Evolutionary conservation across 2,329 filamentous ascomycete species (phyloP).

Genomic region (Calonectria fujianensis): DNA sequence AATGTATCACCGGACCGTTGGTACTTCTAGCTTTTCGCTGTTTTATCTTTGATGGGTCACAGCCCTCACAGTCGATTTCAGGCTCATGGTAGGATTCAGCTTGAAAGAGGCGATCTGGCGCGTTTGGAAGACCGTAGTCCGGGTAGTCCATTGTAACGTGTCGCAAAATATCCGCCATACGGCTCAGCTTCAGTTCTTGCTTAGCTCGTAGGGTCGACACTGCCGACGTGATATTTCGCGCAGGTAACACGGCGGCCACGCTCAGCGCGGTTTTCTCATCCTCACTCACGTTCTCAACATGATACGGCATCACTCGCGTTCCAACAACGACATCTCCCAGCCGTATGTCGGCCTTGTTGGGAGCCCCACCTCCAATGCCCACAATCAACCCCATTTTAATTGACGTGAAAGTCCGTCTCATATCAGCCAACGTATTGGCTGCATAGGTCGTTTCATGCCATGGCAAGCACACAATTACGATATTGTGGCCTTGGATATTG

Average conservation of each 20-base stretch:
- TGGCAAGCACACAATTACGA: conserved; percentile 54
- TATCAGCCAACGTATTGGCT: conserved; percentile 45
- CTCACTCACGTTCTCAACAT: conserved; percentile 46
- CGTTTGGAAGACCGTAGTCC: not conserved
- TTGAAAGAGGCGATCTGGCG: conserved; percentile 34
- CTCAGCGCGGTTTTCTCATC: conserved; percentile 24
- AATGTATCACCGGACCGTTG: conserved; percentile 36
- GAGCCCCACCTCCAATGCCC: conserved; percentile 49
- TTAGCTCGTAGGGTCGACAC: conserved; percentile 4
- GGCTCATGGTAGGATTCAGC: conserved; percentile 1
- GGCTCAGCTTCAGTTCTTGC: conserved; percentile 3
- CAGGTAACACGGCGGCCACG: accelerated
- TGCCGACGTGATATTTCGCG: not conserved
- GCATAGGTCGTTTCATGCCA: conserved; percentile 50
- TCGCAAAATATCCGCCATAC: not conserved
- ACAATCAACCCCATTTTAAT: conserved; percentile 47
- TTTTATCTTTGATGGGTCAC: not conserved
- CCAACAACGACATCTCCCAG: conserved; percentile 56
- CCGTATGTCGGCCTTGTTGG: conserved; percentile 45
- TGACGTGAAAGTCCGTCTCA: conserved; percentile 64
- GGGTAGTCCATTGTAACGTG: accelerated
- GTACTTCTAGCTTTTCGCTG: not conserved
- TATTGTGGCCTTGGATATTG: conserved; percentile 47
- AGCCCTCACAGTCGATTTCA: not conserved
- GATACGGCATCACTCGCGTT: conserved; percentile 53